Conservation (phyloP, 352 stramenopile genomes). For the Thraustochytrium striatum region DNA sequence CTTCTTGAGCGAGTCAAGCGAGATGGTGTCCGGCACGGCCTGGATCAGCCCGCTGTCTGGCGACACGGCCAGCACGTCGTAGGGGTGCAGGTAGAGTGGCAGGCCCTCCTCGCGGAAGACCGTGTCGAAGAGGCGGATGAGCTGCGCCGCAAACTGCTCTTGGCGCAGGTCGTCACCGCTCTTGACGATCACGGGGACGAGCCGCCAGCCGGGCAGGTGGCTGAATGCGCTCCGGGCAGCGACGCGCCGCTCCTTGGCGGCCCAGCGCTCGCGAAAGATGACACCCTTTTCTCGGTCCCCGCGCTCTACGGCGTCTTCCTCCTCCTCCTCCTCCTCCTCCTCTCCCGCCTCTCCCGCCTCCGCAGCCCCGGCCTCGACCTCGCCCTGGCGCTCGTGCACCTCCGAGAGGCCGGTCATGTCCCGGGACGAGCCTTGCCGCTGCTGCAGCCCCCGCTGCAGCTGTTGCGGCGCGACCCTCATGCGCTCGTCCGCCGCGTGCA, state of each 20-base stretch:
- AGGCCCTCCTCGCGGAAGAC: constrained; percentile 91
- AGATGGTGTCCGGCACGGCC: constrained; percentile 33
- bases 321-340: background rate
- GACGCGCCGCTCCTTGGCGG: background rate
- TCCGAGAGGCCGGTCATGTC: too few relatives aligned
- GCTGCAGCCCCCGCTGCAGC: too few relatives aligned
- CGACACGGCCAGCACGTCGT: constrained; percentile 93
- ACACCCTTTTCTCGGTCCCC: background rate
- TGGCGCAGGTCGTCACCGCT: constrained; percentile 97
- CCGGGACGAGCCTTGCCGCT: too few relatives aligned
- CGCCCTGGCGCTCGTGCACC: background rate
- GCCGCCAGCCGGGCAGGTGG: constrained; percentile 40
- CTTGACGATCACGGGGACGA: constrained; percentile 86
- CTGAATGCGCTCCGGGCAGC: constrained; percentile 14
- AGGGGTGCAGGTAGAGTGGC: constrained; percentile 89
- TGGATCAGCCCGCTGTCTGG: constrained; percentile 78
- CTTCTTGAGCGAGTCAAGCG: constrained; percentile 44
- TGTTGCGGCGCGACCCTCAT: too few relatives aligned
- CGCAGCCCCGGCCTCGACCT: background rate
- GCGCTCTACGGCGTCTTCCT: background rate
- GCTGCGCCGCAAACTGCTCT: constrained; percentile 95
- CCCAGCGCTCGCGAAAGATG: constrained; percentile 47
- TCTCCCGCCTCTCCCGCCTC: background rate
- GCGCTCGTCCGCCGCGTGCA: background rate
- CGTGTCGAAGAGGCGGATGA: constrained; percentile 94